A percentile compares a stretch with the other conserved stretches of the same genome.
phyloP scores from a whole-genome alignment of 768 basidiomycete genomes.

The Naganishia kalamii region DNA sequence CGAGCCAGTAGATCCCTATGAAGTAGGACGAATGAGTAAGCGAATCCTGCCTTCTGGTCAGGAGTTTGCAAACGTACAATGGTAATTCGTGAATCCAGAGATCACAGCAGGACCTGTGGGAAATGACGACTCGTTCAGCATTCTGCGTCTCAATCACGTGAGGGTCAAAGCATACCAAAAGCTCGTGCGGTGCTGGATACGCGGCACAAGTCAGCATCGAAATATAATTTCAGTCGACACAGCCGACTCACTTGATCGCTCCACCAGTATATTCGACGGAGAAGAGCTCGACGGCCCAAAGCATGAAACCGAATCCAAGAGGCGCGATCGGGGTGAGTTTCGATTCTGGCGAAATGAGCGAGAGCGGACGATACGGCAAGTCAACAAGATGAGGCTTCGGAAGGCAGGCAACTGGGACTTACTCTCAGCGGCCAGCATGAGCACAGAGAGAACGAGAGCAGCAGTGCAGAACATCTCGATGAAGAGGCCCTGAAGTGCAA shows the following conservation, averaged over 20 bases:
- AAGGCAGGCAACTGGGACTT: not conserved
- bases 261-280: slow-evolving; percentile 39
- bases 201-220: slow-evolving; percentile 1
- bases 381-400: not conserved
- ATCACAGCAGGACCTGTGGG: slow-evolving; percentile 30
- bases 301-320: slow-evolving; percentile 38
- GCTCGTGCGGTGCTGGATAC: slow-evolving; percentile 38
- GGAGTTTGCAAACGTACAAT: not conserved
- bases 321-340: slow-evolving; percentile 36
- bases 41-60: not conserved
- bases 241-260: slow-evolving; percentile 40
- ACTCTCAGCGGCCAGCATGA: slow-evolving; percentile 43
- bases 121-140: not conserved
- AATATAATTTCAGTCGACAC: not conserved
- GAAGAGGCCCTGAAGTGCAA: slow-evolving; percentile 33
- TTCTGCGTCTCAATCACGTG: not conserved
- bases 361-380: too few species aligned
- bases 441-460: slow-evolving; percentile 34
- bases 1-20: slow-evolving; percentile 11
- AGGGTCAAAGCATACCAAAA: slow-evolving; percentile 27
- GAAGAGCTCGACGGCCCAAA: slow-evolving; percentile 41
- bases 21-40: not conserved
- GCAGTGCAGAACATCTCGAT: slow-evolving; percentile 45
- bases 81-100: slow-evolving; percentile 36
- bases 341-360: not conserved